Evolutionary conservation across 169 alveolate genomes (phyloP), one percentile per base, ranked within the genome.

Genomic region (Plasmodium gallinaceum): DNA sequence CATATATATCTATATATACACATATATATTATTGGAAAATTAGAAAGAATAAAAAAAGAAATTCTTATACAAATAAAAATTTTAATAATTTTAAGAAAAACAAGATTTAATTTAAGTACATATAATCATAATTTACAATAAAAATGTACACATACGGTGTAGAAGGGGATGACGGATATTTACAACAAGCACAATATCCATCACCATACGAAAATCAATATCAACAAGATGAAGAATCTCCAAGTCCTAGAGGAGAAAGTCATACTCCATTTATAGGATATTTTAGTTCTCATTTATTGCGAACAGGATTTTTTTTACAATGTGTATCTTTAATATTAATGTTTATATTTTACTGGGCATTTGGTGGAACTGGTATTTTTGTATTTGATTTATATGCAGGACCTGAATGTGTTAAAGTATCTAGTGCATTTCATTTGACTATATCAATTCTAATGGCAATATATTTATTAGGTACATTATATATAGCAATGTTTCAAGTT

Each of bases 361-460:
- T 93, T 58, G 97, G 97, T 14, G 97, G 97, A 7, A 92, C 92
- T 18, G 97, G 97, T 10, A 69, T 95, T 32, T 95, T 94, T 86
- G 93, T 93, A 45, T 93, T 93, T 80, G 97, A 95, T 87, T 88
- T 93, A 26, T 95, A 93, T 70, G 97, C 96, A 48, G 97, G 95
- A 26, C 96, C 97, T 0, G 97, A 95, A 72, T 89, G 95, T 54
- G 96, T 95, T 26, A 94, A 93, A 74, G 92, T 92, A 8, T 93
- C 96, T 14, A 85, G 93, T 58, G 88, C 97, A 45, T 95, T 93
- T 90, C 96, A 93, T 80, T 90, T 94, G 66, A 91, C 97, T n/a
- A 93, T 93, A 12, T 91, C 97, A 10, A 60, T 94, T 4, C 93
- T 95, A 45, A 90, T 93, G 97, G 95, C 93, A 22, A 83, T 91